Conservation (phyloP, 352 stramenopile species). For the Phytophthora fragariaefolia region DNA sequence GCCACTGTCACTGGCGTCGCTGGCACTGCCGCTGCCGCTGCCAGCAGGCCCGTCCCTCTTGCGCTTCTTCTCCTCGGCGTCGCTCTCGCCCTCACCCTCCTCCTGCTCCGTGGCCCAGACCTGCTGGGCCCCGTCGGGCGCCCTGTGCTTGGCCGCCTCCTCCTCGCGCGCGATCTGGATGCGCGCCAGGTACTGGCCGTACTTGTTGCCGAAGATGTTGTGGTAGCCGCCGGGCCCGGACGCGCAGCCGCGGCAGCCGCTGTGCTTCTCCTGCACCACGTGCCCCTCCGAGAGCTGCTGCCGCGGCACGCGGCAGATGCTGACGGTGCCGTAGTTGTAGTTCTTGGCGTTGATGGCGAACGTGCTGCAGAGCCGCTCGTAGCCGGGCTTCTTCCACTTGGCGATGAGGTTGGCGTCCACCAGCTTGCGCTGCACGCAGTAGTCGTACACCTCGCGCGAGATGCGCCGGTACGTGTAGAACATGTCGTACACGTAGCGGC, state of each 20-base stretch:
- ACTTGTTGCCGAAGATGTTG: constrained; percentile 99
- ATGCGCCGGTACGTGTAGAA: constrained; percentile 98
- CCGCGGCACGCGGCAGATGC: constrained; percentile 97
- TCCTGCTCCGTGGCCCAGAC: constrained; percentile 75
- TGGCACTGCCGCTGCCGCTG: constrained; percentile 42
- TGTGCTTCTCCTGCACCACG: constrained; percentile 93
- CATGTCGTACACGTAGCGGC: constrained; percentile 99
- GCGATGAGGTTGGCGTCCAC: constrained; percentile 97
- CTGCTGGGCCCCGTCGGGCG: constrained; percentile 4
- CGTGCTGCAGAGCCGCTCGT: constrained; percentile 97
- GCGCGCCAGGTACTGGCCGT: constrained; percentile 97
- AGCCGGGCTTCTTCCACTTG: constrained; percentile 99
- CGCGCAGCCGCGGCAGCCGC: constrained; percentile 97
- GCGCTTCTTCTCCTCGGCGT: constrained; percentile 43
- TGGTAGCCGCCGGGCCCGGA: constrained; percentile 92
- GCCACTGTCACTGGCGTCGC: constrained; percentile 37
- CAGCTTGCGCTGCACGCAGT: constrained; percentile 95
- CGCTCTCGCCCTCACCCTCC: constrained; percentile 64
- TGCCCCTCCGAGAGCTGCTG: constrained; percentile 93
- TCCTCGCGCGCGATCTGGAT: constrained; percentile 95
- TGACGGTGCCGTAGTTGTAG: constrained; percentile 99
- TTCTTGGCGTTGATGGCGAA: constrained; percentile 99
- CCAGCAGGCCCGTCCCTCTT: constrained; percentile 25
- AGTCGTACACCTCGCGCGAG: constrained; percentile 96
- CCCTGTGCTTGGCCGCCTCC: constrained; percentile 45